phyloP scores from a whole-genome alignment of 306 rosid genomes.

The Cucumis cinereus region DNA sequence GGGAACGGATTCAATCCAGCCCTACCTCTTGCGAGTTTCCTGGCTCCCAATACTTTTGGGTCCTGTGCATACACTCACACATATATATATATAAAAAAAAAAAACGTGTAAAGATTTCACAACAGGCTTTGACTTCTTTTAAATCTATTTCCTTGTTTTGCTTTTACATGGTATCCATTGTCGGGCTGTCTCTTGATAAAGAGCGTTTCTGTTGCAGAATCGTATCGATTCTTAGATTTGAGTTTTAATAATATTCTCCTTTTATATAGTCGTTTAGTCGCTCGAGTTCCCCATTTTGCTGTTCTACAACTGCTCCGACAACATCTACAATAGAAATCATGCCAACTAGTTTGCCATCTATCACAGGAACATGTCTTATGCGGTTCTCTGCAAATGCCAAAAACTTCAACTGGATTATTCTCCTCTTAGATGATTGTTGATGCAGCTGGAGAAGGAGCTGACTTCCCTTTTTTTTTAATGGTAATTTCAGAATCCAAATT shows the following conservation, averaged over 20 bases:
- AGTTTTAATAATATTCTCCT: slow-evolving; percentile 52
- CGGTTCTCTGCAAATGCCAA: slow-evolving; percentile 36
- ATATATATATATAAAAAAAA: too few species aligned
- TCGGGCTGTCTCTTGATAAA: neutral
- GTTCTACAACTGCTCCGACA: slow-evolving; percentile 66
- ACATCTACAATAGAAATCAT: slow-evolving; percentile 85
- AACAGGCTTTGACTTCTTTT: neutral
- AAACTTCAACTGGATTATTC: neutral
- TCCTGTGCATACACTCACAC: neutral
- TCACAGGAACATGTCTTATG: slow-evolving; percentile 72
- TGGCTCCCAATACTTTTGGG: neutral
- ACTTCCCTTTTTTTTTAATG: neutral
- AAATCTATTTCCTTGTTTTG: neutral
- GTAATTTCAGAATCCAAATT: neutral
- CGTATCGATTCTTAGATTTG: neutral
- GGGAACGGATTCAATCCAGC: neutral
- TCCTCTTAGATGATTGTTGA: neutral
- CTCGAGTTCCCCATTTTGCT: slow-evolving; percentile 68
- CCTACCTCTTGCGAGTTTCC: neutral
- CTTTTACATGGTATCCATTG: neutral
- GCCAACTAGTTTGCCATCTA: slow-evolving; percentile 78
- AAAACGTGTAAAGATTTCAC: neutral
- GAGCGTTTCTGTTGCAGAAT: neutral
- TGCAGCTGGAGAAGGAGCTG: slow-evolving; percentile 1
- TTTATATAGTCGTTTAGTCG: slow-evolving; percentile 50